Evolutionary conservation across 1,284 basidiomycete species (phyloP), one percentile per base, ranked within the genome.

Genomic region (Papiliotrema terrestris): DNA sequence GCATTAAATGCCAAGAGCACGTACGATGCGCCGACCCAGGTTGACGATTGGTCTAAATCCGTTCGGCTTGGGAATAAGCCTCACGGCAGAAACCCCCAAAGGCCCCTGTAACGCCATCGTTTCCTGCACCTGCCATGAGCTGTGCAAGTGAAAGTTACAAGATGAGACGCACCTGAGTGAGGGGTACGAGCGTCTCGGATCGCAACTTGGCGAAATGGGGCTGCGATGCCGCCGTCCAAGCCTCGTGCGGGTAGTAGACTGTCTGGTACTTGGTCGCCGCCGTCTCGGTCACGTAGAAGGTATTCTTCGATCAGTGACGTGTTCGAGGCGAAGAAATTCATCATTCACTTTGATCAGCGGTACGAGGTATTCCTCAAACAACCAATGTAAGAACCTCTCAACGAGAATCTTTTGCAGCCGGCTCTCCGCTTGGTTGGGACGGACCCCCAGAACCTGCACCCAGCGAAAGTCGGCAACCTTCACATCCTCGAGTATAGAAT

Each of bases 21-120:
- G 53, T 38, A 71, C 69, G 41, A 82, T 81, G 59, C 85, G 85
- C 32, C 87, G 81, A 14, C 87, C 83, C 36, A 98, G 78, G 69
- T 98, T 98, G 36, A 97, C 89, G 57, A 99, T 96, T 0, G 94
- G 94, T 32, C 96, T 82, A 3, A 98, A 91, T 0, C 95, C 94
- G 3, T 55, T 89, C 53, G 94, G 92, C 74, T 99, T 99, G 0
- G 95, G 96, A 25, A 98, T 78, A 1, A 98, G 79, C 2, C 96
- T 83, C 8, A 98, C 86, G 58, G 88, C 89, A 1, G 67, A 66
- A 5, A 68, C 66, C 3, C 71, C 70, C 2, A 73, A 52, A 19
- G 56, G 61, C 11, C 62, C 60, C 8, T 59, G 53, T 20, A 56
- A 46, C 19, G 66, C 60, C 38, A 56, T 55, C 41, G 52, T 52